phyloP scores from a whole-genome alignment of 192 early-diverging fungal species.

The Coemansia sp. region DNA sequence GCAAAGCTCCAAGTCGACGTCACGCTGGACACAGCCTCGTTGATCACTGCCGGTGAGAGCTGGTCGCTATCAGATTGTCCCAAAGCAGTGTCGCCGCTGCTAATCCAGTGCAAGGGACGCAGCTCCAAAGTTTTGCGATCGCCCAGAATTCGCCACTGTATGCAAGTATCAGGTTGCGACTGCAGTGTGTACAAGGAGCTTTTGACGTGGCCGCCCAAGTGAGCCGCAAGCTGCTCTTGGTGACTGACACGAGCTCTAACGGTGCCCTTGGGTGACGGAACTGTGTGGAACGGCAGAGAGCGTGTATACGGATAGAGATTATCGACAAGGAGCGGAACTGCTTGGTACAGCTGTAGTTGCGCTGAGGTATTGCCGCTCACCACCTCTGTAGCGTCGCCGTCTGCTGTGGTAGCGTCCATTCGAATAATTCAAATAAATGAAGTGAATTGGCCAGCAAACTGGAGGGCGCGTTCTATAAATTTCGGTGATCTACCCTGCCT shows the following conservation, averaged over 20 bases:
- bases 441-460: constrained; percentile 6
- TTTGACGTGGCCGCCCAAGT: constrained; percentile 28
- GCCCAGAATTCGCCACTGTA: constrained; percentile 51
- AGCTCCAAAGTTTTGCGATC: constrained; percentile 49
- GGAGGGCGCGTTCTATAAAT: not conserved
- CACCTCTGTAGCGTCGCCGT: constrained; percentile 5
- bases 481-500: not conserved
- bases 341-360: constrained; percentile 48
- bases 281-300: constrained; percentile 28
- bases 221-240: constrained; percentile 34
- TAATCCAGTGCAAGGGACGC: constrained; percentile 50
- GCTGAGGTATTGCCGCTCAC: not conserved
- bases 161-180: constrained; percentile 49
- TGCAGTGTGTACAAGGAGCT: constrained; percentile 43
- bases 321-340: constrained; percentile 45
- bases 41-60: not conserved
- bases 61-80: not conserved
- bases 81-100: not conserved
- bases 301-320: constrained; percentile 49
- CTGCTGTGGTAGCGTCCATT: constrained; percentile 5
- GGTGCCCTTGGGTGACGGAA: constrained; percentile 30
- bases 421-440: not conserved
- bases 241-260: constrained; percentile 9
- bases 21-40: constrained; percentile 19
- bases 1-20: constrained; percentile 51